Conservation (phyloP, 805 yeast species). For the Zygoascus ofunaensis region DNA sequence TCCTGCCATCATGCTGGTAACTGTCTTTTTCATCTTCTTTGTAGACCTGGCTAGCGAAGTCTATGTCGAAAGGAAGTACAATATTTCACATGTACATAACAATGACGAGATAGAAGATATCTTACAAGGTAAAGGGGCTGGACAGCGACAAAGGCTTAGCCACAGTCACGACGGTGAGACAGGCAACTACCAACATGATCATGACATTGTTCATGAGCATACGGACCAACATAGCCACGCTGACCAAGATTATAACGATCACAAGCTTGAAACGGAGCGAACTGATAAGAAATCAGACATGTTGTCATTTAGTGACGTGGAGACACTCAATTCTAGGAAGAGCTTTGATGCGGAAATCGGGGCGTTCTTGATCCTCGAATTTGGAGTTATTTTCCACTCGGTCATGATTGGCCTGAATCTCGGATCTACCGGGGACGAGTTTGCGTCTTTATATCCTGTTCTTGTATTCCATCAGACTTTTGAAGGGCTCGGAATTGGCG, state of each 20-base stretch:
- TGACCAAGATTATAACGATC: neutral
- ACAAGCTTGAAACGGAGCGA: too few species aligned
- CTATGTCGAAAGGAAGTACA: slow-evolving; percentile 33
- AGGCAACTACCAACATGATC: slow-evolving; percentile 14
- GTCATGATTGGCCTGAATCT: slow-evolving; percentile 63
- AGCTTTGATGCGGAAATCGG: slow-evolving; percentile 29
- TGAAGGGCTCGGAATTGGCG: slow-evolving; percentile 72
- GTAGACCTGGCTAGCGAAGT: slow-evolving; percentile 42
- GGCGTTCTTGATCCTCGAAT: slow-evolving; percentile 52
- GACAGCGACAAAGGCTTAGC: too few species aligned
- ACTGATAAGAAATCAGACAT: neutral
- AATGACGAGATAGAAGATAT: slow-evolving; percentile 17
- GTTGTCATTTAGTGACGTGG: slow-evolving; percentile 7
- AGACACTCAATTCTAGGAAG: slow-evolving; percentile 5
- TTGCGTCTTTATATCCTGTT: slow-evolving; percentile 54
- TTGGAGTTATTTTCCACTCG: slow-evolving; percentile 68
- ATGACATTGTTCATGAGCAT: slow-evolving; percentile 25
- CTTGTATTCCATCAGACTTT: slow-evolving; percentile 67
- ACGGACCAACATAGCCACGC: neutral
- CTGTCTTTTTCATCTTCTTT: slow-evolving; percentile 39
- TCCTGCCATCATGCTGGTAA: slow-evolving; percentile 43
- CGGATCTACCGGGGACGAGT: slow-evolving; percentile 57
- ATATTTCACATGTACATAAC: slow-evolving; percentile 22
- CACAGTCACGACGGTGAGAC: neutral
- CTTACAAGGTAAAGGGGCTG: slow-evolving; percentile 4